Conservation (phyloP, 148 eudicot species). For the Chenopodium album region DNA sequence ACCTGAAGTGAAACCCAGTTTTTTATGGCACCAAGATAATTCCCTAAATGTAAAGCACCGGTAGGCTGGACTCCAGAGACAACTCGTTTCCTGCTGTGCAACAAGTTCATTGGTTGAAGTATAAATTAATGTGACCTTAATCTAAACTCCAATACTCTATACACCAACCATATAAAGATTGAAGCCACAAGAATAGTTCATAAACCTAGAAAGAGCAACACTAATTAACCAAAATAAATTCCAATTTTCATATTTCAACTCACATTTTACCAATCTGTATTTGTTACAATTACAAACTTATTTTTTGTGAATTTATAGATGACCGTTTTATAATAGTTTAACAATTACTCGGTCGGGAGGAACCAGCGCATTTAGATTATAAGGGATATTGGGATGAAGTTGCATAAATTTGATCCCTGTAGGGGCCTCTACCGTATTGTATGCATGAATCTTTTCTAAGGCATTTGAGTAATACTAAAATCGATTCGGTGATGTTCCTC, state of each 20-base stretch:
- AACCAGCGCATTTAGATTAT: not conserved
- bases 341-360: not conserved
- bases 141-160: not conserved
- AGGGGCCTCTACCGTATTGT: not conserved
- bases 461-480: not conserved
- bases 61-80: slow-evolving; percentile 99
- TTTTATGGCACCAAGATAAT: slow-evolving; percentile 92
- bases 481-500: too few species aligned
- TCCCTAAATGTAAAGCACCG: slow-evolving; percentile 89
- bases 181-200: not conserved
- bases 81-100: slow-evolving; percentile 69
- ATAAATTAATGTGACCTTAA: slow-evolving; percentile 29
- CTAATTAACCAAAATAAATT: not conserved
- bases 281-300: too few species aligned
- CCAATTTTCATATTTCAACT: not conserved
- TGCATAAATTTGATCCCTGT: not conserved
- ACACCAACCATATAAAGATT: not conserved
- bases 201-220: not conserved
- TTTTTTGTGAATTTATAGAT: not conserved
- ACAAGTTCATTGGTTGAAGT: not conserved
- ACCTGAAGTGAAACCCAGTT: slow-evolving; percentile 94
- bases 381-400: not conserved
- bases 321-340: too few species aligned
- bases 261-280: too few species aligned
- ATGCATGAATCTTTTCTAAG: not conserved